Evolutionary conservation across 1,139 yeast genomes (phyloP), one percentile per base, ranked within the genome.

Genomic region (Yamadazyma pseudoaaseri): DNA sequence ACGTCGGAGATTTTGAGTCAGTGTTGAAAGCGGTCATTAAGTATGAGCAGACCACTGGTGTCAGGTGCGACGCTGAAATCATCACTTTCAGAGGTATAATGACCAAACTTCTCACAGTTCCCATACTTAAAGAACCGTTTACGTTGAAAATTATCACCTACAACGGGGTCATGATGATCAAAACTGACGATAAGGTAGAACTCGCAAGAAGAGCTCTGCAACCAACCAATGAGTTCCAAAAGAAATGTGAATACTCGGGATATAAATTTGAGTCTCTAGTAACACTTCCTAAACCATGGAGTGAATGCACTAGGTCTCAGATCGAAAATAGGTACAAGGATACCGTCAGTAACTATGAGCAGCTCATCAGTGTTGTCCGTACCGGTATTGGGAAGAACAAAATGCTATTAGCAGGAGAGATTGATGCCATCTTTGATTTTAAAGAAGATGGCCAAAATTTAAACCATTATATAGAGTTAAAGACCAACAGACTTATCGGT

Each of bases 91-190:
- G 97, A 45, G 97, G 97, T 1, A 62, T 86, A 27, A 76, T 90
- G 79, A 73, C 90, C 28, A 76, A 73, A 43, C 53, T 87, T 16
- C 61, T 87, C 58, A 64, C 79, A 3, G 58, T 84, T 22, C 89
- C 89, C 0, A 70, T 72, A 35, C 47, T 57, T 20, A 58, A 64
- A 25, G 84, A 84, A 37, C 72, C 75, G n/a, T 58, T 89, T 12
- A 79, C 77, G 41, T 61, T 85, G 36, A 79, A 86, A 42, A 60
- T 86, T 6, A 74, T 87, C 13, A 58, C 63, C 3, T 67, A 74
- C 55, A 96, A 90, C 54, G 95, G 92, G 0, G 96, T 87, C 49
- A 58, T 92, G n/a, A 86, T 89, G 54, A 78, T 92, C 29, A 85
- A 81, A 47, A 72, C 73, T 33, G 85, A 83, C 49, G 67, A 65